phyloP scores from a whole-genome alignment of 2,329 filamentous ascomycete genomes.

The Penicillium sp. region DNA sequence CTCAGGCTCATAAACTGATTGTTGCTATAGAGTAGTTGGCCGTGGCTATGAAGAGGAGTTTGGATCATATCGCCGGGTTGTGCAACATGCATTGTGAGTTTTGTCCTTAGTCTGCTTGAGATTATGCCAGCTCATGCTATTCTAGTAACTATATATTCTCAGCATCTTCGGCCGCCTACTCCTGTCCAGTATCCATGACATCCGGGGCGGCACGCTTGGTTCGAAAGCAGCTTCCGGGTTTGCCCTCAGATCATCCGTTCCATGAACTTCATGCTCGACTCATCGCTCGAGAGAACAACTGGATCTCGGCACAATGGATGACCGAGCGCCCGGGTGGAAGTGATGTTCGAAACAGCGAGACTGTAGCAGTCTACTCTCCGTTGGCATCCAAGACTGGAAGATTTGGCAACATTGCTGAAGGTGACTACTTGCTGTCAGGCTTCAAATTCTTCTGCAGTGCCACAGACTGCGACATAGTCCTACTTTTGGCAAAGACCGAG shows the following conservation, averaged over 20 bases:
- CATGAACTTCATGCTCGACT: constrained; percentile 10
- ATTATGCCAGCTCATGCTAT: neutral
- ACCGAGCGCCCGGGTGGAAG: constrained; percentile 39
- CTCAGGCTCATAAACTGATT: neutral
- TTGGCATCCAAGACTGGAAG: neutral
- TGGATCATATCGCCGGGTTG: constrained; percentile 23
- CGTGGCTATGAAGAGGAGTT: constrained; percentile 27
- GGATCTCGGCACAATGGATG: constrained; percentile 72
- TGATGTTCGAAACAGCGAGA: constrained; percentile 38
- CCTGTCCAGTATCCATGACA: constrained; percentile 31
- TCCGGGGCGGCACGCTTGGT: constrained; percentile 26
- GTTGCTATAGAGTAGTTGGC: constrained; percentile 21
- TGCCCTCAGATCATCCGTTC: neutral
- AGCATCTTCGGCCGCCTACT: constrained; percentile 27
- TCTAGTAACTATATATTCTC: constrained; percentile 28
- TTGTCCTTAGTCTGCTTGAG: neutral
- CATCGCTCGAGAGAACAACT: constrained; percentile 37
- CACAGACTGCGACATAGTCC: constrained; percentile 63
- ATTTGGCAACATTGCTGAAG: constrained; percentile 21
- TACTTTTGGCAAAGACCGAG: constrained; percentile 62
- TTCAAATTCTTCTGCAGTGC: constrained; percentile 73
- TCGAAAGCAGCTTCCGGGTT: neutral
- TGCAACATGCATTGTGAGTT: constrained; percentile 29
- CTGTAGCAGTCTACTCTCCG: constrained; percentile 32
- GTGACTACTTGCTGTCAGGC: constrained; percentile 53